Percentiles rank a stretch among this genome's conserved stretches.
phyloP scores from a whole-genome alignment of 352 stramenopile species.

The Phytopythium chamaehyphon region DNA sequence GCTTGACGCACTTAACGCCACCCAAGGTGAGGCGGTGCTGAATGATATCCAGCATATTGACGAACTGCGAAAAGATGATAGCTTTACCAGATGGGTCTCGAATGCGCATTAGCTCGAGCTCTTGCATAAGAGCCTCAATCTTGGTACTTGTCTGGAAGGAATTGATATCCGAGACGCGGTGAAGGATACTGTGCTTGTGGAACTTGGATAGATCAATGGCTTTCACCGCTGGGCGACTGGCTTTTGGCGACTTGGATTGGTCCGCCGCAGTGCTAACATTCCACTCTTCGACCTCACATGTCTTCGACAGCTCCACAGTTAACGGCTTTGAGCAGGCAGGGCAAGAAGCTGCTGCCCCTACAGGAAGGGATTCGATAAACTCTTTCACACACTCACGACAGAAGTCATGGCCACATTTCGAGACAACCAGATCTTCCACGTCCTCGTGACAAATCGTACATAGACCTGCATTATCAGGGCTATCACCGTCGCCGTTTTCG shows the following conservation, averaged over 20 bases:
- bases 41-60: slow-evolving; percentile 99
- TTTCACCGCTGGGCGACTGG: neutral
- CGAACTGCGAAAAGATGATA: slow-evolving; percentile 98
- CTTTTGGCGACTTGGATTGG: slow-evolving; percentile 12
- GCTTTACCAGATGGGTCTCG: slow-evolving; percentile 95
- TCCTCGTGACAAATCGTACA: slow-evolving; percentile 95
- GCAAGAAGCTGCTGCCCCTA: slow-evolving; percentile 57
- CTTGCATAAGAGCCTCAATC: slow-evolving; percentile 97
- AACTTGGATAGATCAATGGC: slow-evolving; percentile 56
- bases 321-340: slow-evolving; percentile 79
- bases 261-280: slow-evolving; percentile 5
- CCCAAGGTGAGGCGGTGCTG: slow-evolving; percentile 92
- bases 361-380: slow-evolving; percentile 70
- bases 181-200: slow-evolving; percentile 69
- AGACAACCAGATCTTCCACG: slow-evolving; percentile 83
- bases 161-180: slow-evolving; percentile 53
- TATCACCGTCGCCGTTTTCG: slow-evolving; percentile 15
- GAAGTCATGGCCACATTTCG: slow-evolving; percentile 90
- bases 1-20: slow-evolving; percentile 87
- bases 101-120: slow-evolving; percentile 93
- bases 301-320: slow-evolving; percentile 74
- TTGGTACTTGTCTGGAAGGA: slow-evolving; percentile 93
- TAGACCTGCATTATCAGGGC: slow-evolving; percentile 16
- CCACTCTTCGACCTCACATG: slow-evolving; percentile 9
- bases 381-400: slow-evolving; percentile 87